Conservation (phyloP, 2,329 filamentous ascomycete species). For the Gnomoniopsis sp. region DNA sequence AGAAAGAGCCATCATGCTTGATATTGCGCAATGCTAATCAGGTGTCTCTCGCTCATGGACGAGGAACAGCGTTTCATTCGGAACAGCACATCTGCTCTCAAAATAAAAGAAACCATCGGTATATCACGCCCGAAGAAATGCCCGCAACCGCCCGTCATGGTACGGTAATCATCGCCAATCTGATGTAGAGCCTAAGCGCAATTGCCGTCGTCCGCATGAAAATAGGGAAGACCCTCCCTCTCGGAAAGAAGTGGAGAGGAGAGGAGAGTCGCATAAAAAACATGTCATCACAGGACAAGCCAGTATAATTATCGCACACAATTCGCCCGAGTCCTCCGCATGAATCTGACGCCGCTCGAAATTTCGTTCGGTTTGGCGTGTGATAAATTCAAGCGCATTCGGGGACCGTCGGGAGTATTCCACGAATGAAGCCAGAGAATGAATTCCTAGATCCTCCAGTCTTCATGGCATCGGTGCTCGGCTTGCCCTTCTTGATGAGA, state of each 20-base stretch:
- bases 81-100: constrained; percentile 2
- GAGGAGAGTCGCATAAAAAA: constrained; percentile 9
- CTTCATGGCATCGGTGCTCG: constrained; percentile 23
- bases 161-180: constrained; percentile 8
- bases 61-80: background rate
- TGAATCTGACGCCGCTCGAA: constrained; percentile 7
- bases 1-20: constrained; percentile 10
- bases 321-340: background rate
- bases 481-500: constrained; percentile 15
- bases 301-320: constrained; percentile 3
- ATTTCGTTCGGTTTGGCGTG: constrained; percentile 15
- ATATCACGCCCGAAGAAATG: constrained; percentile 1
- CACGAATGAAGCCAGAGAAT: constrained; percentile 34
- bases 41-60: constrained; percentile 1
- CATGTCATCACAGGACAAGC: constrained; percentile 6
- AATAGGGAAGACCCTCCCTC: constrained; percentile 6
- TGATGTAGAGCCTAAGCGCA: constrained; percentile 12
- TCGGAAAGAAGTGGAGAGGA: constrained; percentile 2
- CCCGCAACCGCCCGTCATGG: constrained; percentile 6
- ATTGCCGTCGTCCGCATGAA: constrained; percentile 9
- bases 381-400: constrained; percentile 26
- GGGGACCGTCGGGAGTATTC: constrained; percentile 33
- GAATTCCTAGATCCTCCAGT: constrained; percentile 33
- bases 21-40: constrained; percentile 7
- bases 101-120: background rate